A percentile compares a stretch with the other conserved stretches of the same genome.
phyloP scores from a whole-genome alignment of 2,329 filamentous ascomycete species.

The Immersiporthe knoxdaviesiana region DNA sequence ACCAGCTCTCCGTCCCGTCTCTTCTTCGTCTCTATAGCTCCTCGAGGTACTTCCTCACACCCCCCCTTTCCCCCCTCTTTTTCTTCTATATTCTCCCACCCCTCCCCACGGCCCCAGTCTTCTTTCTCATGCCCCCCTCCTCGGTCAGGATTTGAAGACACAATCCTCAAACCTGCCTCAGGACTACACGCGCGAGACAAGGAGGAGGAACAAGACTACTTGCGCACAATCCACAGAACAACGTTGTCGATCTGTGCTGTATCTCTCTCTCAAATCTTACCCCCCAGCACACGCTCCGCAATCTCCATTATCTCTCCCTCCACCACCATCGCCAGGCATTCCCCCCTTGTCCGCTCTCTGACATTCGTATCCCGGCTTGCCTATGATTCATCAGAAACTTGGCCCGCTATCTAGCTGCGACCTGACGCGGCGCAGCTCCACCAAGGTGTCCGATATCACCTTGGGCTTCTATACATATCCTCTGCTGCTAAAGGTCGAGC shows the following conservation, averaged over 20 bases:
- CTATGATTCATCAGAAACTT: slow-evolving; percentile 30
- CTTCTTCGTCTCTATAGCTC: neutral
- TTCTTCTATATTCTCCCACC: neutral
- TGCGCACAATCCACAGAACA: neutral
- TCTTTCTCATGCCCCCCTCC: neutral
- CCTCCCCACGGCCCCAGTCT: neutral
- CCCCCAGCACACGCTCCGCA: slow-evolving; percentile 11
- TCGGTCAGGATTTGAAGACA: slow-evolving; percentile 13
- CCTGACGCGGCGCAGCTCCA: slow-evolving; percentile 29
- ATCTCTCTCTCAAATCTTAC: slow-evolving; percentile 3
- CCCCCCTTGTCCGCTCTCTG: slow-evolving; percentile 23
- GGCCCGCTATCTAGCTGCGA: slow-evolving; percentile 26
- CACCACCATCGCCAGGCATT: slow-evolving; percentile 6
- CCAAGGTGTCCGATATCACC: slow-evolving; percentile 24
- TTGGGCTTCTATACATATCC: slow-evolving; percentile 13
- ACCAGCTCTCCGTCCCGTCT: slow-evolving; percentile 17
- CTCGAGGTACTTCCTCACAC: too few species aligned
- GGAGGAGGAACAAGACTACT: neutral
- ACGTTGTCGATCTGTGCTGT: slow-evolving; percentile 25
- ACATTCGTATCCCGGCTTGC: slow-evolving; percentile 20
- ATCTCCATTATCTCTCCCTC: slow-evolving; percentile 20
- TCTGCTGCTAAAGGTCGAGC: slow-evolving; percentile 12
- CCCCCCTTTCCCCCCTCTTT: slow-evolving; percentile 2
- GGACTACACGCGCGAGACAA: slow-evolving; percentile 24
- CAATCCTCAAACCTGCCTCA: slow-evolving; percentile 26